Evolutionary conservation across 2,329 filamentous ascomycete genomes (phyloP).

Genomic region (Calonectria ilicicola): DNA sequence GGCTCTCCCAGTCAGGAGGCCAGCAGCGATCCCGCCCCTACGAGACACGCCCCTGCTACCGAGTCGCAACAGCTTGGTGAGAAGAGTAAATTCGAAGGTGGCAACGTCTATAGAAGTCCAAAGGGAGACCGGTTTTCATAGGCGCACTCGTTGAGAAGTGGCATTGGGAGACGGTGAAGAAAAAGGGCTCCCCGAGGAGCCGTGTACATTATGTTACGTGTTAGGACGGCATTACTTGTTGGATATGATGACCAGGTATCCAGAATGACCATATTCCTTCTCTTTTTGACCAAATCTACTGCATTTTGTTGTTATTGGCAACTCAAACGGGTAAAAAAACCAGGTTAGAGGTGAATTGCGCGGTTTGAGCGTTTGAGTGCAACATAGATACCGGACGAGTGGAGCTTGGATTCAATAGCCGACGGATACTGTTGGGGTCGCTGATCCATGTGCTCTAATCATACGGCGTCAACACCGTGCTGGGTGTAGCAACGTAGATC

Average conservation of each 20-base stretch:
- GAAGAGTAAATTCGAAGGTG: slow-evolving; percentile 92
- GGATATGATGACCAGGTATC: slow-evolving; percentile 13
- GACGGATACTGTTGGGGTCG: slow-evolving; percentile 29
- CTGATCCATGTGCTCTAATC: not conserved
- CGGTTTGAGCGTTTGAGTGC: slow-evolving; percentile 30
- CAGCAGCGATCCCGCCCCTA: slow-evolving; percentile 85
- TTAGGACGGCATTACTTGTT: slow-evolving; percentile 2
- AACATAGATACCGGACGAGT: slow-evolving; percentile 34
- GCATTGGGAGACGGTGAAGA: not conserved
- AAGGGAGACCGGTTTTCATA: slow-evolving; percentile 89
- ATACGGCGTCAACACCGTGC: not conserved
- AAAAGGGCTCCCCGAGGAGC: slow-evolving; percentile 30
- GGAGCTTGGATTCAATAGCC: slow-evolving; percentile 34
- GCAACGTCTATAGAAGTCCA: slow-evolving; percentile 77
- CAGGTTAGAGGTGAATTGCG: not conserved
- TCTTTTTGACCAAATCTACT: not conserved
- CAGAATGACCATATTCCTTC: not conserved
- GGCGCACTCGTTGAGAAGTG: not conserved
- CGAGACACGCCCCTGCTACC: slow-evolving; percentile 80
- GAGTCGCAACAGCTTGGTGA: slow-evolving; percentile 75
- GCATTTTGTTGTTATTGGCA: not conserved
- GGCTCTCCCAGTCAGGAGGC: slow-evolving; percentile 79
- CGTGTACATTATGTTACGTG: slow-evolving; percentile 39
- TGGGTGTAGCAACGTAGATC: not conserved
- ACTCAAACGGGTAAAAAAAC: not conserved